phyloP scores from a whole-genome alignment of 371 early-diverging fungal genomes.

The Syncephalastrum racemosum region DNA sequence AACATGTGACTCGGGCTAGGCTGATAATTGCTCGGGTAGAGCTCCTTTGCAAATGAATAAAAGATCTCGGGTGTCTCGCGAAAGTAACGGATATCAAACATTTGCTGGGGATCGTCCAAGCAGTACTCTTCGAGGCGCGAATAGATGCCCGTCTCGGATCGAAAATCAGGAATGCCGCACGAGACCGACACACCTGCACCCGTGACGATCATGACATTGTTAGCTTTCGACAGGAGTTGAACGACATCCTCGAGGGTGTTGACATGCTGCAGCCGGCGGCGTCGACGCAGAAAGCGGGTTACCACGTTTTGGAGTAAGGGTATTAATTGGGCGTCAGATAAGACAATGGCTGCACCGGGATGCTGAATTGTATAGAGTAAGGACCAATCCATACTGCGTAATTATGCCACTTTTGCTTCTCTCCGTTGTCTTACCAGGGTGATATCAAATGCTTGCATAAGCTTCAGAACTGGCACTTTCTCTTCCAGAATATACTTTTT shows the following conservation, averaged over 20 bases:
- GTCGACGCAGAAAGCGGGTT: constrained; percentile 53
- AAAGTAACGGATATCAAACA: constrained; percentile 93
- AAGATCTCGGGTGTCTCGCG: constrained; percentile 82
- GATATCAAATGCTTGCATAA: constrained; percentile 56
- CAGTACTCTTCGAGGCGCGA: constrained; percentile 72
- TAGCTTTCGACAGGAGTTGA: constrained; percentile 58
- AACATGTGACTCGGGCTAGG: constrained; percentile 95
- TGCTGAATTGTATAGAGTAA: constrained; percentile 23
- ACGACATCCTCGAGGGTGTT: constrained; percentile 78
- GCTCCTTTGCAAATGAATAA: constrained; percentile 91
- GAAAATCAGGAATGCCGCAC: constrained; percentile 98
- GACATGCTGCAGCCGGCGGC: constrained; percentile 56
- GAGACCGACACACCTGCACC: constrained; percentile 95
- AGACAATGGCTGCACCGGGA: constrained; percentile 34
- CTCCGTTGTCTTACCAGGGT: constrained; percentile 28
- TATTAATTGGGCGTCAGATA: constrained; percentile 45
- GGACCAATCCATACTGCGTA: not conserved
- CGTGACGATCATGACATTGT: constrained; percentile 88
- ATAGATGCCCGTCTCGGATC: constrained; percentile 97
- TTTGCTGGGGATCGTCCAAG: constrained; percentile 83
- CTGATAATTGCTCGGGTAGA: constrained; percentile 86
- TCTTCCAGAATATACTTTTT: constrained; percentile 52
- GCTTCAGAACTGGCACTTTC: constrained; percentile 46
- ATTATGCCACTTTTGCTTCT: not conserved
- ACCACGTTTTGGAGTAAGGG: constrained; percentile 54